Percentiles rank a stretch among this genome's conserved stretches.
These are phyloP conservation scores for Lepidium aucheri DNA, from an alignment of 345 rosid genomes.

Conservation along the genomic window DNA sequence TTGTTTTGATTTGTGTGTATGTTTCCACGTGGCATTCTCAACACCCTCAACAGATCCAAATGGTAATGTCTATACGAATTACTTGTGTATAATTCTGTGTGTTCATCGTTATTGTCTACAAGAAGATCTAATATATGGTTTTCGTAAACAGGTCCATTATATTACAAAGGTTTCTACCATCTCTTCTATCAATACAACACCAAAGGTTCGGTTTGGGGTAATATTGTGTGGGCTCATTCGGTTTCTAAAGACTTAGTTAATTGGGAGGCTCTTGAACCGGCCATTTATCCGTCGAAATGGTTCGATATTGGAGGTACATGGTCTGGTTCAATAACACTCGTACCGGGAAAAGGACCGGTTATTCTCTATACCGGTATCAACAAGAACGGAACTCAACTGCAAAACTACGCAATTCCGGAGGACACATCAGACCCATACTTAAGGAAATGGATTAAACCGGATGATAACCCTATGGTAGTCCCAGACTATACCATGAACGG, in stretches of 20 bases:
- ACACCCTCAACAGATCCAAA: slow-evolving; percentile 31
- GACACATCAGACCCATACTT: slow-evolving; percentile 72
- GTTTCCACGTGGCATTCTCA: background rate
- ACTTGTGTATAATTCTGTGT: too few relatives aligned
- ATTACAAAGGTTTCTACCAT: slow-evolving; percentile 73
- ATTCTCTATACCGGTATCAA: slow-evolving; percentile 76
- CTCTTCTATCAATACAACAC: slow-evolving; percentile 90
- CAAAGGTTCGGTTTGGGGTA: slow-evolving; percentile 89
- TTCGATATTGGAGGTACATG: slow-evolving; percentile 74
- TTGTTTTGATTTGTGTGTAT: background rate
- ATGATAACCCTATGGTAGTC: slow-evolving; percentile 46
- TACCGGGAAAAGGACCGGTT: slow-evolving; percentile 49
- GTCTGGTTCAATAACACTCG: slow-evolving; percentile 88
- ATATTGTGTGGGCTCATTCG: slow-evolving; percentile 94
- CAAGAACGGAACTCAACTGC: slow-evolving; percentile 38
- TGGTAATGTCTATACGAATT: slow-evolving; percentile 17
- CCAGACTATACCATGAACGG: slow-evolving; percentile 51
- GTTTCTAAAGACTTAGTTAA: slow-evolving; percentile 76
- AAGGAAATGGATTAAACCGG: slow-evolving; percentile 70
- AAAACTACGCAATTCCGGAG: slow-evolving; percentile 66
- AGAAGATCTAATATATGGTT: background rate
- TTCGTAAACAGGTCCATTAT: slow-evolving; percentile 49
- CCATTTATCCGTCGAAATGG: slow-evolving; percentile 54
- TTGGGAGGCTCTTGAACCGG: slow-evolving; percentile 67
- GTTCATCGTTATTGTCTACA: background rate